A percentile compares a stretch with the other conserved stretches of the same genome.
These are phyloP conservation scores for Vigna hirtella DNA, from an alignment of 306 rosid species.

Conservation along the genomic window DNA sequence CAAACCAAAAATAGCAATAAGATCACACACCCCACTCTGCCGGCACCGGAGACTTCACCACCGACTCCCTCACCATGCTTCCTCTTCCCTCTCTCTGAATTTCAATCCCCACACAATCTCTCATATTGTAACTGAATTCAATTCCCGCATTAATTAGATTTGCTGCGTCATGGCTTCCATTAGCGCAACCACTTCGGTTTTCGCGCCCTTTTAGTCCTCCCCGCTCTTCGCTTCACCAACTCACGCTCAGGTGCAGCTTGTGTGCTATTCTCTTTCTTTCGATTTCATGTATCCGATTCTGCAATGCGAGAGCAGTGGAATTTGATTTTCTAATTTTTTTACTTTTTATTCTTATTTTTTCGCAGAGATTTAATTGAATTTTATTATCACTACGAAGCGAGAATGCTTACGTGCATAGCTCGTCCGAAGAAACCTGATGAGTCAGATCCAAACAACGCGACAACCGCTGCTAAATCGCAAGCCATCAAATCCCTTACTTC, in stretches of 20 bases:
- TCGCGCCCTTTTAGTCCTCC: background rate
- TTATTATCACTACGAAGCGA: constrained; percentile 14
- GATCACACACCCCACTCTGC: background rate
- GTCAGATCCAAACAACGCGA: constrained; percentile 55
- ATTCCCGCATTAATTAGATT: constrained; percentile 6
- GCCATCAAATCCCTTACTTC: constrained; percentile 80
- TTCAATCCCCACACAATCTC: constrained; percentile 37
- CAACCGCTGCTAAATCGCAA: constrained; percentile 55
- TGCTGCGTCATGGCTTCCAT: constrained; percentile 13
- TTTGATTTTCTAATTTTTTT: background rate
- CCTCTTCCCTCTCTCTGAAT: background rate
- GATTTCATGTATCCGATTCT: constrained; percentile 3
- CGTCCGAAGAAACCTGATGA: constrained; percentile 91
- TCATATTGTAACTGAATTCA: constrained; percentile 27
- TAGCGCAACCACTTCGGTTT: constrained; percentile 29
- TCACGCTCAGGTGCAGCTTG: constrained; percentile 6
- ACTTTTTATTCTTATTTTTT: background rate
- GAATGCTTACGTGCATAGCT: constrained; percentile 92
- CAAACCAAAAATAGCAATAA: constrained; percentile 26
- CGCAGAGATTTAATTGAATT: constrained; percentile 23
- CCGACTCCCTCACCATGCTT: constrained; percentile 13
- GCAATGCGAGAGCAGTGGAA: constrained; percentile 21
- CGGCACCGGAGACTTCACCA: constrained; percentile 42
- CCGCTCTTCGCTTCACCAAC: background rate
- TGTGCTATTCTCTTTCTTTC: constrained; percentile 18